These are phyloP conservation scores for Phytophthora idaei DNA, from an alignment of 352 stramenopile genomes.

Conservation along the genomic window DNA sequence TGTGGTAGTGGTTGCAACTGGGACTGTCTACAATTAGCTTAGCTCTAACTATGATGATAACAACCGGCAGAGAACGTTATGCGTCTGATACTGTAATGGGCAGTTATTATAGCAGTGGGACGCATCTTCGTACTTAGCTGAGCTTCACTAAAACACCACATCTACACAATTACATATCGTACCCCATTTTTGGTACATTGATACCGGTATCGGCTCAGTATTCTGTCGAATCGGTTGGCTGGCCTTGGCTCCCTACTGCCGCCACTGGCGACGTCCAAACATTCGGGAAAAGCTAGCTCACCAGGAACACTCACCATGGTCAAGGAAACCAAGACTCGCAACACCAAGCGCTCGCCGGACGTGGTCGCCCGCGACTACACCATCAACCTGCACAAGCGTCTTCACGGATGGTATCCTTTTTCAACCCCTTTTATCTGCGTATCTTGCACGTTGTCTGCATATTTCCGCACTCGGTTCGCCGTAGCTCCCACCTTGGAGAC, in stretches of 20 bases:
- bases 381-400: conserved; percentile 98
- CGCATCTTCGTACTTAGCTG: not conserved
- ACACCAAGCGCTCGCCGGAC: conserved; percentile 90
- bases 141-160: not conserved
- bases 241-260: conserved; percentile 6
- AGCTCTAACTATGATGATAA: too few species aligned
- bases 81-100: too few species aligned
- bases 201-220: conserved; percentile 21
- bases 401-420: conserved; percentile 93
- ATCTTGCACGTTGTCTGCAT: conserved; percentile 15
- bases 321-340: conserved; percentile 89
- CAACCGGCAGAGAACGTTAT: too few species aligned
- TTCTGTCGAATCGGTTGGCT: conserved; percentile 40
- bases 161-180: not conserved
- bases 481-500: conserved; percentile 90
- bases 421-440: conserved; percentile 42
- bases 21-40: too few species aligned
- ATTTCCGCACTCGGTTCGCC: conserved; percentile 33
- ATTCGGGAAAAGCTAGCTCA: conserved; percentile 55
- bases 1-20: too few species aligned
- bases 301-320: conserved; percentile 70
- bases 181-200: not conserved
- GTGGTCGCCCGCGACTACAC: conserved; percentile 98
- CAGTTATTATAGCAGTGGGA: too few species aligned
- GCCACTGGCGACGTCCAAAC: conserved; percentile 14